Conservation (phyloP, 2,329 filamentous ascomycete species). For the Ascochyta viciae-villosae region DNA sequence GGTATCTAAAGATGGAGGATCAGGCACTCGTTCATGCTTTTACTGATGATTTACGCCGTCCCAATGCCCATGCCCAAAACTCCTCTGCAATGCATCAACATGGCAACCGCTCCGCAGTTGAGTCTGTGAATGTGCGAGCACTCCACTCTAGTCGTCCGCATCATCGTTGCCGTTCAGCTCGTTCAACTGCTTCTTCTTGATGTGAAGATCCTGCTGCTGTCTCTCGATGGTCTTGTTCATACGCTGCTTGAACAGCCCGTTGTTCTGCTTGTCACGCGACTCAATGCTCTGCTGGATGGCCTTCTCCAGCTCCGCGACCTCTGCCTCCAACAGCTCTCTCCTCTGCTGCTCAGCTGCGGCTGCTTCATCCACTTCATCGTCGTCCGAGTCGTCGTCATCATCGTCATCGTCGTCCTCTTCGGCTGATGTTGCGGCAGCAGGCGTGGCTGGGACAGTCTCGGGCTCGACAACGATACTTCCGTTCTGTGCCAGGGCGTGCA, state of each 20-base stretch:
- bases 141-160: conserved; percentile 6
- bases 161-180: conserved; percentile 37
- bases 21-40: not conserved
- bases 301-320: conserved; percentile 63
- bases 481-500: conserved; percentile 45
- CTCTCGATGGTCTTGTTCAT: conserved; percentile 58
- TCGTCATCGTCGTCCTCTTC: conserved; percentile 55
- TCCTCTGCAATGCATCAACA: conserved; percentile 10
- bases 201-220: conserved; percentile 56
- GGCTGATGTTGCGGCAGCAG: conserved; percentile 42
- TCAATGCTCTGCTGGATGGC: conserved; percentile 55
- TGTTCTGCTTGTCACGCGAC: conserved; percentile 54
- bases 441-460: conserved; percentile 42
- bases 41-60: conserved; percentile 1
- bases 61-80: conserved; percentile 9
- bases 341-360: conserved; percentile 55
- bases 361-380: conserved; percentile 58
- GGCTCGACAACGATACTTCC: conserved; percentile 37
- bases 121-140: not conserved
- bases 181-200: conserved; percentile 59
- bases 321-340: conserved; percentile 57
- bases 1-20: conserved; percentile 11
- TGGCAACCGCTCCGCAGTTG: not conserved
- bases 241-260: conserved; percentile 59
- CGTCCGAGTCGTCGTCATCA: conserved; percentile 52